Percentiles rank a stretch among this genome's conserved stretches.
These are phyloP conservation scores for Paecilomyces fulvus DNA, from an alignment of 2,329 filamentous ascomycete species.

Conservation along the genomic window DNA sequence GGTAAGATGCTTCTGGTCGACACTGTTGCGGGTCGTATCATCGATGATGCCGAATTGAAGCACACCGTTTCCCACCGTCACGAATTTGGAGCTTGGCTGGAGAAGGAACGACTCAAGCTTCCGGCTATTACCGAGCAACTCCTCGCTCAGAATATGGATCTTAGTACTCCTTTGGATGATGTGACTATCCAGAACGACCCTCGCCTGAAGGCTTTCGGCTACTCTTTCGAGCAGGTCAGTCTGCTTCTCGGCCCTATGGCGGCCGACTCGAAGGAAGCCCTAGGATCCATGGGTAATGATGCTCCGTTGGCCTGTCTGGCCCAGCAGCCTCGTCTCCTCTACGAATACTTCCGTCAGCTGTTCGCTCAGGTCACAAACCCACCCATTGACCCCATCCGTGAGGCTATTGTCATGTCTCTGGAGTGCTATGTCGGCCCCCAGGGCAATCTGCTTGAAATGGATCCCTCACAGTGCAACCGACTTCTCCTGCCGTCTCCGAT, in stretches of 20 bases:
- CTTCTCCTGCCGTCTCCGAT: constrained; percentile 82
- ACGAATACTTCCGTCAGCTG: constrained; percentile 95
- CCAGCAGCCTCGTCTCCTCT: constrained; percentile 78
- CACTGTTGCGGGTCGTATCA: constrained; percentile 79
- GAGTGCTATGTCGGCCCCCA: constrained; percentile 95
- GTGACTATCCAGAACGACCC: constrained; percentile 73
- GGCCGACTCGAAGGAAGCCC: constrained; percentile 90
- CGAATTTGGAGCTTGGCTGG: constrained; percentile 82
- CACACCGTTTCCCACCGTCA: constrained; percentile 74
- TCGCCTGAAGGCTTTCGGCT: constrained; percentile 77
- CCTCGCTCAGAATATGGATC: constrained; percentile 46
- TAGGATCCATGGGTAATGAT: constrained; percentile 98
- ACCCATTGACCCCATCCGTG: constrained; percentile 91
- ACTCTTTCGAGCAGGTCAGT: constrained; percentile 91
- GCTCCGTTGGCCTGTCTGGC: constrained; percentile 85
- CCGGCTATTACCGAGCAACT: constrained; percentile 63
- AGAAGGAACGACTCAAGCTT: constrained; percentile 74
- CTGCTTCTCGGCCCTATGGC: constrained; percentile 91
- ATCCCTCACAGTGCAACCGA: constrained; percentile 76
- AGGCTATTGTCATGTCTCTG: constrained; percentile 96
- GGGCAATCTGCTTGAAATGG: constrained; percentile 91
- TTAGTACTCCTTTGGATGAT: constrained; percentile 60
- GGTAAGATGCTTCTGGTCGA: constrained; percentile 95
- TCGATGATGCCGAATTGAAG: constrained; percentile 90
- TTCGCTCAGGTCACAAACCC: constrained; percentile 98